Percentiles rank a stretch among this genome's conserved stretches.
Evolutionary conservation across 2,329 filamentous ascomycete genomes (phyloP).

Genomic region (Apiospora rasikravindrae): DNA sequence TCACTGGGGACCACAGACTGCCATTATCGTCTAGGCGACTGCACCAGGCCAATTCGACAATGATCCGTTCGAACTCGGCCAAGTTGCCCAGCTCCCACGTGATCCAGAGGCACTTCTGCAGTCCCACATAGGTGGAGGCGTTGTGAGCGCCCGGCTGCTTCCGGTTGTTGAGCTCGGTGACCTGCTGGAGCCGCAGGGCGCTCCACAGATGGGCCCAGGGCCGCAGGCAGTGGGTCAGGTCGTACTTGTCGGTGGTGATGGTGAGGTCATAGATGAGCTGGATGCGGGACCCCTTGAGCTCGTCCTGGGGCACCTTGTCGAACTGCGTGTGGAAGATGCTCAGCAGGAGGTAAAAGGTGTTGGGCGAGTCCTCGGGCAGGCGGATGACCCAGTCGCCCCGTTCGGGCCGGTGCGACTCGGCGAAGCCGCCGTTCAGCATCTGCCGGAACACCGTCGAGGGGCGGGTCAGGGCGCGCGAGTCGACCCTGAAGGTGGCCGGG

Average conservation of each 20-base stretch:
- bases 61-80: constrained; percentile 14
- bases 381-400: constrained; percentile 30
- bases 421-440: constrained; percentile 33
- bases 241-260: constrained; percentile 34
- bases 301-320: constrained; percentile 29
- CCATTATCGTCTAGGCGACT: not conserved
- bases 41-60: not conserved
- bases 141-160: constrained; percentile 16
- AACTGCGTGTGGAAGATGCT: constrained; percentile 39
- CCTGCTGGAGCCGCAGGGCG: not conserved
- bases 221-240: constrained; percentile 30
- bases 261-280: constrained; percentile 30
- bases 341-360: constrained; percentile 36
- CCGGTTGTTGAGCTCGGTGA: not conserved
- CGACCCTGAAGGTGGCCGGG: constrained; percentile 30
- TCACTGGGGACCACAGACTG: not conserved
- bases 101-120: constrained; percentile 23
- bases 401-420: constrained; percentile 22
- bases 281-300: not conserved
- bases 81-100: constrained; percentile 26
- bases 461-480: constrained; percentile 31
- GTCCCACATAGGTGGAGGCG: not conserved
- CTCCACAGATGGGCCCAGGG: constrained; percentile 31
- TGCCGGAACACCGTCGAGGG: constrained; percentile 32
- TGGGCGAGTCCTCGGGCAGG: constrained; percentile 39